phyloP scores from a whole-genome alignment of 208 protist species.

The Crithidia mellificae region DNA sequence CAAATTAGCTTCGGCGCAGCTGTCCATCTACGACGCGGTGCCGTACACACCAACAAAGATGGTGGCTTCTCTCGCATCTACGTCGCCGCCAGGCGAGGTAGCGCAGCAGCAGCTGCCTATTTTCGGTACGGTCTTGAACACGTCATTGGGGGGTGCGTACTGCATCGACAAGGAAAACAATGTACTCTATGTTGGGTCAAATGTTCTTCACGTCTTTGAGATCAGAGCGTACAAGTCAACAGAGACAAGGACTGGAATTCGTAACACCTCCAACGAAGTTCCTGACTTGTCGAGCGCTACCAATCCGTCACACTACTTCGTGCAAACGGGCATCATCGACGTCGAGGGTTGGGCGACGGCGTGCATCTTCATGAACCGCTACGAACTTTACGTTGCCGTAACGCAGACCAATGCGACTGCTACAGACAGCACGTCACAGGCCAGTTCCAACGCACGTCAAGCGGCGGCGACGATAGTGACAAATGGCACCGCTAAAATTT shows the following conservation, averaged over 20 bases:
- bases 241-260: no score
- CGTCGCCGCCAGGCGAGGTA: neutral
- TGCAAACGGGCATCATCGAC: neutral
- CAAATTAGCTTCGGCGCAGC: no score
- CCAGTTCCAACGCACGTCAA: no score
- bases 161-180: constrained; percentile 20
- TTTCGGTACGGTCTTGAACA: constrained; percentile 1
- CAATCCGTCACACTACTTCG: constrained; percentile 4
- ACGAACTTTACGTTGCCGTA: constrained; percentile 28
- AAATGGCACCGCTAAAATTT: no score
- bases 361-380: constrained; percentile 36
- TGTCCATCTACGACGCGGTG: neutral
- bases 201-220: constrained; percentile 15
- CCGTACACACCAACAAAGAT: neutral
- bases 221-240: neutral
- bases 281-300: no score
- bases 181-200: constrained; percentile 27
- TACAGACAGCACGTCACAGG: no score
- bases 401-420: neutral
- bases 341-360: constrained; percentile 25
- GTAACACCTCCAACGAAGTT: no score
- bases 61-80: constrained; percentile 1
- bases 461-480: no score
- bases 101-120: neutral
- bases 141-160: constrained; percentile 14